These are phyloP conservation scores for Pseudonitzschia delicatissima DNA, from an alignment of 108 stramenopile species.

Conservation along the genomic window DNA sequence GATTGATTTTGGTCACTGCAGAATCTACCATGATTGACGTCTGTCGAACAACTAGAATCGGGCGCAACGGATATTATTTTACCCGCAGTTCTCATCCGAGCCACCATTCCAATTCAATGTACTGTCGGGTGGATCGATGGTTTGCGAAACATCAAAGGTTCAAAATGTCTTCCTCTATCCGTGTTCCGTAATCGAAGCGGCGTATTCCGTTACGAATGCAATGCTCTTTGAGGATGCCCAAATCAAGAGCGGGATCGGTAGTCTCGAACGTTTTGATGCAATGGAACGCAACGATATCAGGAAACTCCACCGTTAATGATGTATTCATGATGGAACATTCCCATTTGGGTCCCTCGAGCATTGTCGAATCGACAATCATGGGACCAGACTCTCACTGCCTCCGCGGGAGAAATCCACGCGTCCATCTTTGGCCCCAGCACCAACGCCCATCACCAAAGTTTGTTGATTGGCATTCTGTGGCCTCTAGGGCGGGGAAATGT, in stretches of 20 bases:
- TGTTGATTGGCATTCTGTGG: constrained; percentile 90
- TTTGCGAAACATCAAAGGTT: constrained; percentile 63
- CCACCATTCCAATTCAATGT: constrained; percentile 36
- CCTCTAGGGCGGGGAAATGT: constrained; percentile 93
- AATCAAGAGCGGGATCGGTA: constrained; percentile 46
- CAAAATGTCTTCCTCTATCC: constrained; percentile 50
- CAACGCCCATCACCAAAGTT: constrained; percentile 86
- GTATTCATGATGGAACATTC: constrained; percentile 70
- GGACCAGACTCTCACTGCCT: constrained; percentile 87
- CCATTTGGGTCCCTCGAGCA: constrained; percentile 59
- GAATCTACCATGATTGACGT: constrained; percentile 72
- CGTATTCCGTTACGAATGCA: constrained; percentile 47
- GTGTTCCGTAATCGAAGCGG: constrained; percentile 51
- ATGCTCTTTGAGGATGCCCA: constrained; percentile 50
- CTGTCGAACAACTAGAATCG: constrained; percentile 38
- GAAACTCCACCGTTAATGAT: constrained; percentile 47
- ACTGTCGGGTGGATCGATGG: constrained; percentile 36
- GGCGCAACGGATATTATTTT: neutral
- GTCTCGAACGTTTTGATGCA: constrained; percentile 64
- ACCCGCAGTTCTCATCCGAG: neutral
- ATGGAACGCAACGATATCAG: constrained; percentile 56
- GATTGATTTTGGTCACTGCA: constrained; percentile 34
- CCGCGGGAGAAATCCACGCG: constrained; percentile 76
- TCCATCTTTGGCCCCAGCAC: constrained; percentile 87
- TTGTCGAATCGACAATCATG: constrained; percentile 60